Percentiles rank a stretch among this genome's conserved stretches.
phyloP scores from a whole-genome alignment of 2,329 filamentous ascomycete species.

The Alternaria metachromatica region DNA sequence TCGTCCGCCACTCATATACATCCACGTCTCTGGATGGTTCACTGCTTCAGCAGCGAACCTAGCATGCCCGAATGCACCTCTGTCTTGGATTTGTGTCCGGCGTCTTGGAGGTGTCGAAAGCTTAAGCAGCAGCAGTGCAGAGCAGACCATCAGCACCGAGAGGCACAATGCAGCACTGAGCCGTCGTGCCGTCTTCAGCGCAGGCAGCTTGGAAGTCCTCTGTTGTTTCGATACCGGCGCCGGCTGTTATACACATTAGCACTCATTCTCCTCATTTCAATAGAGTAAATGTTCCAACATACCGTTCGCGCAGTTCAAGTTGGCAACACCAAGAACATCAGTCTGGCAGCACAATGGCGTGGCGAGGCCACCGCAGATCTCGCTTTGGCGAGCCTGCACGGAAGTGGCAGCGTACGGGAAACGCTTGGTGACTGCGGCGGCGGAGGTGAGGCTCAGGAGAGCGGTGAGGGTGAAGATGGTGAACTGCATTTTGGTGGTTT shows the following conservation, averaged over 20 bases:
- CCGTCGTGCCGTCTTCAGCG: slow-evolving; percentile 16
- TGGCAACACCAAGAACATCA: slow-evolving; percentile 19
- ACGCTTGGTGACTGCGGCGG: slow-evolving; percentile 11
- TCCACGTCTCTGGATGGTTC: not conserved
- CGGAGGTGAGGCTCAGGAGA: slow-evolving; percentile 19
- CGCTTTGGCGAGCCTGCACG: slow-evolving; percentile 5
- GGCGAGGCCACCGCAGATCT: slow-evolving; percentile 20
- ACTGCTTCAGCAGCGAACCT: not conserved
- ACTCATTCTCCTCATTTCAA: not conserved
- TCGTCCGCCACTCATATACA: not conserved
- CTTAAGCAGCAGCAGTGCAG: slow-evolving; percentile 25
- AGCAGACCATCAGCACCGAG: slow-evolving; percentile 20
- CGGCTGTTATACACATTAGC: slow-evolving; percentile 8
- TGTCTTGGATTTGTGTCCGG: not conserved
- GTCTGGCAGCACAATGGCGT: slow-evolving; percentile 29
- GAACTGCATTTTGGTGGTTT: slow-evolving; percentile 19
- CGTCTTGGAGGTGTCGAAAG: too few relatives aligned
- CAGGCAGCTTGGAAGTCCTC: slow-evolving; percentile 22
- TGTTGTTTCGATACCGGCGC: slow-evolving; percentile 7
- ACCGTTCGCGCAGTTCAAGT: slow-evolving; percentile 28
- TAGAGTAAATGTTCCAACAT: not conserved
- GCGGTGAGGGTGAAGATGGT: slow-evolving; percentile 14
- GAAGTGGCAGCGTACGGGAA: not conserved
- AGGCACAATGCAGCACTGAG: slow-evolving; percentile 27
- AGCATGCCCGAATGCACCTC: not conserved